These are phyloP conservation scores for Nymphaea thermarum DNA, from an alignment of 164 flowering plant species.

Conservation along the genomic window DNA sequence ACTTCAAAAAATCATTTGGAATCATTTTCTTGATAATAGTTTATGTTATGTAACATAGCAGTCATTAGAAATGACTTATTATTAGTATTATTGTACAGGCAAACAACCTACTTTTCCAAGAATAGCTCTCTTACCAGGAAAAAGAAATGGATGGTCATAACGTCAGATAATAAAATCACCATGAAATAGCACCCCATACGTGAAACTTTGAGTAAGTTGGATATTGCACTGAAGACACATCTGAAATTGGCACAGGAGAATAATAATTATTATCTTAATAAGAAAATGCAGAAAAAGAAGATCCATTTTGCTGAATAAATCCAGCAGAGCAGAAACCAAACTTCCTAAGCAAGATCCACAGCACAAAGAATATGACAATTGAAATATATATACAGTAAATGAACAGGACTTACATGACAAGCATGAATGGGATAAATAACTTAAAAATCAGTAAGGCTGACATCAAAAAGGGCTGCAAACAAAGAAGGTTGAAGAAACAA, in stretches of 20 bases:
- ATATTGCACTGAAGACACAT: constrained; percentile 82
- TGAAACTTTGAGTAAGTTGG: constrained; percentile 61
- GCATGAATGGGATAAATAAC: constrained; percentile 88
- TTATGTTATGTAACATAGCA: too few relatives aligned
- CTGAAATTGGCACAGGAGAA: constrained; percentile 33
- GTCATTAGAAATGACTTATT: background rate
- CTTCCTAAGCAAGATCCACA: background rate
- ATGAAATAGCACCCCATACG: constrained; percentile 85
- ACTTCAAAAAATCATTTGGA: too few relatives aligned
- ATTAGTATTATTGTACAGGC: too few relatives aligned
- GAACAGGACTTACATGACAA: constrained; percentile 74
- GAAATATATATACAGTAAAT: background rate
- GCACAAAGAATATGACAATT: background rate
- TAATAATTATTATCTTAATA: background rate
- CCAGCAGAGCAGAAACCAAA: background rate
- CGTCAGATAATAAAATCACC: constrained; percentile 80
- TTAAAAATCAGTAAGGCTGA: constrained; percentile 87
- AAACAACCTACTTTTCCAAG: background rate
- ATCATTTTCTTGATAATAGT: too few relatives aligned
- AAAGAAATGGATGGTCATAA: constrained; percentile 98
- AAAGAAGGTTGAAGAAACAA: background rate
- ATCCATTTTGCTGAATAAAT: background rate
- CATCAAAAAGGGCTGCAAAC: constrained; percentile 94
- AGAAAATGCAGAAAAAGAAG: background rate
- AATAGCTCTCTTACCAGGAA: constrained; percentile 62